These are phyloP conservation scores for Pyrenophora seminiperda DNA, from an alignment of 2,329 filamentous ascomycete species.

Conservation along the genomic window DNA sequence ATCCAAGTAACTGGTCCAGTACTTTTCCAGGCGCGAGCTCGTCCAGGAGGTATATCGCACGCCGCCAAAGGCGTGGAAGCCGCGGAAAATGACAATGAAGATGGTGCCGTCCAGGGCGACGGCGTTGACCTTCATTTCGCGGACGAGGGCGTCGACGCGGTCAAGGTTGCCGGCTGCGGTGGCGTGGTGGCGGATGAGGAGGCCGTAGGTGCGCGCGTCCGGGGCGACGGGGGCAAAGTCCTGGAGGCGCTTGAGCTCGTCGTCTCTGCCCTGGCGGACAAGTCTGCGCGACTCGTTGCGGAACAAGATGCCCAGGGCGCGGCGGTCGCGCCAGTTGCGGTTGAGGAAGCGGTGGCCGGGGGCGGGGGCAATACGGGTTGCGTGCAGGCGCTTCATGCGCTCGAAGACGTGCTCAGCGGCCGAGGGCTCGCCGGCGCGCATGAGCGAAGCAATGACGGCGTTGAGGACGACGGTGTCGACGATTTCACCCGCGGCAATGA, in stretches of 20 bases:
- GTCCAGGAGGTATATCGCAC: constrained; percentile 73
- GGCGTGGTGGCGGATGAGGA: constrained; percentile 78
- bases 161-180: constrained; percentile 71
- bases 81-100: constrained; percentile 81
- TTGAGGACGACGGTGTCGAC: constrained; percentile 88
- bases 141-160: constrained; percentile 71
- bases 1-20: constrained; percentile 37
- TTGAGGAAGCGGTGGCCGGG: constrained; percentile 40
- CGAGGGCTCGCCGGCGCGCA: constrained; percentile 74
- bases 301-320: constrained; percentile 55
- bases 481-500: constrained; percentile 84
- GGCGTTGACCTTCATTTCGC: constrained; percentile 74
- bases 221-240: constrained; percentile 69
- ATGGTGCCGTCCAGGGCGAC: constrained; percentile 75
- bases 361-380: constrained; percentile 36
- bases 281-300: constrained; percentile 52
- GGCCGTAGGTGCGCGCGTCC: constrained; percentile 77
- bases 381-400: constrained; percentile 74
- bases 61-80: constrained; percentile 76
- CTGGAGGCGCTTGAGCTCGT: constrained; percentile 67
- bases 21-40: constrained; percentile 63
- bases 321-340: constrained; percentile 50
- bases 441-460: constrained; percentile 78
- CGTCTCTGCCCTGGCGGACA: constrained; percentile 53
- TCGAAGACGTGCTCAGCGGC: constrained; percentile 82